Evolutionary conservation across 2,329 filamentous ascomycete species (phyloP), one percentile per base, ranked within the genome.

Genomic region (Penicillium decumbens): DNA sequence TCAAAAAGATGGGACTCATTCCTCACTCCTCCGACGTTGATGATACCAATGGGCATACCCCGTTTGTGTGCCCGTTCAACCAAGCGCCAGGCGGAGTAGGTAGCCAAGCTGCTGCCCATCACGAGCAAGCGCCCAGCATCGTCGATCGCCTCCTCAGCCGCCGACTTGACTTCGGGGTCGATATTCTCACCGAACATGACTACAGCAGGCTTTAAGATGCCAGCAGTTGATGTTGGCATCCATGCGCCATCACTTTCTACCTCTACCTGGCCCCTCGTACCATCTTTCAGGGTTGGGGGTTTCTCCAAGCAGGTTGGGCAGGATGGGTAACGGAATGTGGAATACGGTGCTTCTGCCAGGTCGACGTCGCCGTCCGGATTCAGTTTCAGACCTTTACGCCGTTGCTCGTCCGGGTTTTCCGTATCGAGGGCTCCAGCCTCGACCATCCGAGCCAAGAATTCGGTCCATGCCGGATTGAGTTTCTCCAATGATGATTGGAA

Each of bases 151-250:
- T 82, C 73, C 65, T 97, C 91, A 1, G 91, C 92, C 0, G 83
- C 83, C 1, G 74, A 69, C 68, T 95, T 96, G 30, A 91, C 84
- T 1, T 72, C 63, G 1, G 72, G 69, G 0, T 81, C 76, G 43
- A 97, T 95, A 51, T 83, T 91, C 71, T 97, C 93, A 13, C 93
- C 93, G 67, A 97, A 97, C 89, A 97, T 96, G 61, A 91, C 84
- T 2, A 98, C 91, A 0, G 88, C 88, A 3, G 93, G 93, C 65
- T 97, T 97, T 47, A 98, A 69, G 32, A 97, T 82, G 2, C 92
- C 93, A 0, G 83, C 88, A 2, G 79, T 83, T 58, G 82, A 84
- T 0, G 73, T 72, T 5, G 77, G 60, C 33, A 76, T 72, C 88
- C 86, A 95, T 0, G 90, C 92, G 0, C 92, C 92, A 45, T 96